Conservation (phyloP, 2,329 filamentous ascomycete genomes). For the Colletotrichum gigasporum region DNA sequence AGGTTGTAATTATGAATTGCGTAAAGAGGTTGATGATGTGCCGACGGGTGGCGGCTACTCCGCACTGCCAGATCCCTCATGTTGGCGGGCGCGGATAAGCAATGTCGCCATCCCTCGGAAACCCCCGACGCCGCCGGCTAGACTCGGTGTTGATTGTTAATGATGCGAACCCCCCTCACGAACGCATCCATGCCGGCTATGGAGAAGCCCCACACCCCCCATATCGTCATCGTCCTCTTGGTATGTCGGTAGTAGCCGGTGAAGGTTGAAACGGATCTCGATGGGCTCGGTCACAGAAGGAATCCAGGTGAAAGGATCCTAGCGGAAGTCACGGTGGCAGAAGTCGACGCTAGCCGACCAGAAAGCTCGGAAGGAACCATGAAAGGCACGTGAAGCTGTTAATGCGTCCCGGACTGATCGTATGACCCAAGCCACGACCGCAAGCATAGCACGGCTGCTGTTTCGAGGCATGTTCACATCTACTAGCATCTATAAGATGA, state of each 20-base stretch:
- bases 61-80: background rate
- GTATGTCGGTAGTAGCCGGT: background rate
- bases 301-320: no score
- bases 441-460: background rate
- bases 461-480: no score
- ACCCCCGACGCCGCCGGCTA: slow-evolving; percentile 9
- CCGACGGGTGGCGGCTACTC: background rate
- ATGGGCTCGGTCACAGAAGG: background rate
- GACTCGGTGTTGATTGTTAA: background rate
- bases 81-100: slow-evolving; percentile 8
- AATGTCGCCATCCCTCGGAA: slow-evolving; percentile 21
- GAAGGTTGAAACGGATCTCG: background rate
- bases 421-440: background rate
- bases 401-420: background rate
- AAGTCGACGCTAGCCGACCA: background rate
- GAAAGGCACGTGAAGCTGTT: background rate
- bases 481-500: no score
- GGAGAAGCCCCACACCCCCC: background rate
- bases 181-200: background rate
- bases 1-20: background rate
- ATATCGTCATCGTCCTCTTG: background rate
- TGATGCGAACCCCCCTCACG: background rate
- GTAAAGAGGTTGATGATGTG: background rate
- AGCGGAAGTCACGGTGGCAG: background rate
- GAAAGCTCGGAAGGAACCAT: background rate